phyloP scores from a whole-genome alignment of 83 land plant genomes.

The Picea abies region DNA sequence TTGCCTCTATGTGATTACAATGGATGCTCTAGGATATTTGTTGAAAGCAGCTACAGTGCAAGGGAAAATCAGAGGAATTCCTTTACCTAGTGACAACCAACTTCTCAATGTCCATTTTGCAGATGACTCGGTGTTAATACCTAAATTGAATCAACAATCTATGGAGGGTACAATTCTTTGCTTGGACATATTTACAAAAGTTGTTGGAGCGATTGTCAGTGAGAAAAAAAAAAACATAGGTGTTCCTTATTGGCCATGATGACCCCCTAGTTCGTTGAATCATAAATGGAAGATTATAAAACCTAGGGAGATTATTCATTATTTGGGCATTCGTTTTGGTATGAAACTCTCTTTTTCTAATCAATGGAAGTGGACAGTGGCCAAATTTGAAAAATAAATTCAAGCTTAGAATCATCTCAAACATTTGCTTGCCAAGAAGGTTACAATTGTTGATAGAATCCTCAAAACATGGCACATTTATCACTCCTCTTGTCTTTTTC shows the following conservation, averaged over 20 bases:
- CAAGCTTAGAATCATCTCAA: too few species aligned
- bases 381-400: neutral
- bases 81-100: too few species aligned
- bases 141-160: neutral
- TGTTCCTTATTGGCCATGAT: neutral
- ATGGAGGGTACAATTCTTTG: neutral
- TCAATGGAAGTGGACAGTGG: neutral
- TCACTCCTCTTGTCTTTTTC: too few species aligned
- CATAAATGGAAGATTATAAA: neutral
- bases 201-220: neutral
- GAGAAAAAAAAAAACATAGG: neutral
- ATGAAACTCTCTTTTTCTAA: neutral
- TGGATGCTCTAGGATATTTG: neutral
- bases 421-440: too few species aligned
- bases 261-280: neutral
- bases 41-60: neutral
- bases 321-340: neutral
- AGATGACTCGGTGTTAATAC: neutral
- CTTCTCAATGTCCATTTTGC: neutral
- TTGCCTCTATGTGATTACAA: neutral
- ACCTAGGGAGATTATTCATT: neutral
- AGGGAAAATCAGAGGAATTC: neutral
- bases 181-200: neutral
- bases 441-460: too few species aligned
- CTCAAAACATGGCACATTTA: too few species aligned